These are phyloP conservation scores for Xylaria sp. DNA, from an alignment of 2,329 filamentous ascomycete genomes.

Conservation along the genomic window DNA sequence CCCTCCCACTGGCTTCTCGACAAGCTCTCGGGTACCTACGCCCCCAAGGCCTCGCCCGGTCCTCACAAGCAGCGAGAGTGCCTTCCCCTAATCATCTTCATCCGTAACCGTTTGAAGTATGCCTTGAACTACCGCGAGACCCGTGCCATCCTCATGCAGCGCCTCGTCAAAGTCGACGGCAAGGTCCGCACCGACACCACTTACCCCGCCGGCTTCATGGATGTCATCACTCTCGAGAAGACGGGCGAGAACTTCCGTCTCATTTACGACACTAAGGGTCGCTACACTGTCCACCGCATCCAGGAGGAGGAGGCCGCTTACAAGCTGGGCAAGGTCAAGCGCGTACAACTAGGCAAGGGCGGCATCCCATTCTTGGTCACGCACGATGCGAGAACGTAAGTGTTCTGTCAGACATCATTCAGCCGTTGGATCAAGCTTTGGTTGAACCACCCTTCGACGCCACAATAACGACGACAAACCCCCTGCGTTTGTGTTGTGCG, in stretches of 20 bases:
- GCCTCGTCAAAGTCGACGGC: conserved; percentile 98
- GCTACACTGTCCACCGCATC: conserved; percentile 99
- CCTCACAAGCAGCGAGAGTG: conserved; percentile 99
- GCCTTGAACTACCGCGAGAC: conserved; percentile 98
- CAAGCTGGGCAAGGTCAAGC: conserved; percentile 99
- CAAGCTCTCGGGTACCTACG: conserved; percentile 95
- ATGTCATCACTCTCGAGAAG: conserved; percentile 99
- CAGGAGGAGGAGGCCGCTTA: conserved; percentile 98
- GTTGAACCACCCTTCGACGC: conserved; percentile 58
- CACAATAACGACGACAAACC: background rate
- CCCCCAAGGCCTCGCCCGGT: conserved; percentile 75
- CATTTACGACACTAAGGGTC: conserved; percentile 99
- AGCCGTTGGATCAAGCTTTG: conserved; percentile 99
- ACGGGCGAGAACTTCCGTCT: conserved; percentile 99
- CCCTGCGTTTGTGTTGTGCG: conserved; percentile 27
- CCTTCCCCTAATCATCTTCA: conserved; percentile 98
- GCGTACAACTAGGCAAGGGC: conserved; percentile 98
- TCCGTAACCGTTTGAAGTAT: conserved; percentile 97
- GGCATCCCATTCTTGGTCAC: conserved; percentile 99
- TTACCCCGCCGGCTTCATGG: conserved; percentile 99
- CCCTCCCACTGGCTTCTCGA: conserved; percentile 99
- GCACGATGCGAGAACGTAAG: conserved; percentile 99
- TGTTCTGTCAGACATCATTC: conserved; percentile 94
- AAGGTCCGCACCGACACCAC: conserved; percentile 99
- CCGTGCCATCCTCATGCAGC: conserved; percentile 98